phyloP scores from a whole-genome alignment of 805 yeast species.

The Blastobotrys muscicola region DNA sequence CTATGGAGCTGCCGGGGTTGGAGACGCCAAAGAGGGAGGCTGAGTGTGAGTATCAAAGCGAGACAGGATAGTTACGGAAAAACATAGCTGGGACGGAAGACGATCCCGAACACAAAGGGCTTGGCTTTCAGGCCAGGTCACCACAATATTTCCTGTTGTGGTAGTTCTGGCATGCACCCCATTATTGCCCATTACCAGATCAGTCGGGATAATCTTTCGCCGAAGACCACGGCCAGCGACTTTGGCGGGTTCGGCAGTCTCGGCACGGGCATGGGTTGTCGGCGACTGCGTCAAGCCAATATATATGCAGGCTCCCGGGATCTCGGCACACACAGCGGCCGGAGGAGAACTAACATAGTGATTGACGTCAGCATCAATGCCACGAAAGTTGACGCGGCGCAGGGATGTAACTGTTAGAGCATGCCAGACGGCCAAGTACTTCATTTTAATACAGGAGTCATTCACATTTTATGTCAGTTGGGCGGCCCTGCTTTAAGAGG shows the following conservation, averaged over 20 bases:
- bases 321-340: not conserved
- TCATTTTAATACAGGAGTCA: not conserved
- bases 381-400: conserved; percentile 2
- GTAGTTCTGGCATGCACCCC: too few species aligned
- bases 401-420: conserved; percentile 10
- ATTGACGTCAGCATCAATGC: conserved; percentile 15
- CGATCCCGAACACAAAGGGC: too few species aligned
- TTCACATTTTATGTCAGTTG: too few species aligned
- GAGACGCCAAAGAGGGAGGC: conserved; percentile 28
- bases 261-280: too few species aligned
- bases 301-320: not conserved
- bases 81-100: not conserved
- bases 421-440: not conserved
- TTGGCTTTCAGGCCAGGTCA: too few species aligned
- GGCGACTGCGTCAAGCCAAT: too few species aligned
- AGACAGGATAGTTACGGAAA: conserved; percentile 3
- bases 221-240: too few species aligned
- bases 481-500: not conserved
- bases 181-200: too few species aligned
- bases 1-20: conserved; percentile 83
- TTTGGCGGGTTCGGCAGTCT: too few species aligned
- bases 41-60: conserved; percentile 14
- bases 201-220: too few species aligned
- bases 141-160: too few species aligned
- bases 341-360: conserved; percentile 2